phyloP scores from a whole-genome alignment of 306 rosid genomes.

The Canavalia ensiformis region DNA sequence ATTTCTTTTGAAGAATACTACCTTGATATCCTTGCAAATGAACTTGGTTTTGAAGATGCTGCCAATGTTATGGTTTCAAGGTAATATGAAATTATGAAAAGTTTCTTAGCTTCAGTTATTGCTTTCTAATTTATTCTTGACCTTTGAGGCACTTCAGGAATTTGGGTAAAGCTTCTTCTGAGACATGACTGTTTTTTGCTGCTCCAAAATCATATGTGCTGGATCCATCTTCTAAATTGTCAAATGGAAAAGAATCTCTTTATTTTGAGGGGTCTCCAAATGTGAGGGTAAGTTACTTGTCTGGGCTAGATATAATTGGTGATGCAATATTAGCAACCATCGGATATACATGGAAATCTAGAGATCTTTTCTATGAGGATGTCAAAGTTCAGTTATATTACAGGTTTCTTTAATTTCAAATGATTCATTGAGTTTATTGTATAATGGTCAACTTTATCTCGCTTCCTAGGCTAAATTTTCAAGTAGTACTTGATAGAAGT shows the following conservation, averaged over 20 bases:
- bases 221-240: constrained; percentile 58
- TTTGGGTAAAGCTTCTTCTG: constrained; percentile 90
- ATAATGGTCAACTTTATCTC: constrained; percentile 29
- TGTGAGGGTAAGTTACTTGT: constrained; percentile 83
- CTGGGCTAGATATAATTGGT: constrained; percentile 81
- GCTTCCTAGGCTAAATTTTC: background rate
- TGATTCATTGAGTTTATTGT: constrained; percentile 27
- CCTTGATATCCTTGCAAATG: constrained; percentile 81
- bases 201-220: constrained; percentile 60
- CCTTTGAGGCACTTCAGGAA: constrained; percentile 64
- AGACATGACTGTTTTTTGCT: constrained; percentile 79
- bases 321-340: constrained; percentile 89
- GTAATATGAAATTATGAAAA: constrained; percentile 53
- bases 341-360: constrained; percentile 80
- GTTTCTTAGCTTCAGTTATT: constrained; percentile 30
- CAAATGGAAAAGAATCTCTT: constrained; percentile 57
- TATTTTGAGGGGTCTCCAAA: constrained; percentile 62
- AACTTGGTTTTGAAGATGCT: constrained; percentile 79
- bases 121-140: constrained; percentile 42
- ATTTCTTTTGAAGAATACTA: constrained; percentile 73
- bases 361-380: constrained; percentile 81
- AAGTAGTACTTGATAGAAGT: constrained; percentile 16
- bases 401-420: constrained; percentile 68
- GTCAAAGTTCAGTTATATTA: constrained; percentile 70
- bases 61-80: constrained; percentile 76